These are phyloP conservation scores for Aspergillus cavernicola DNA, from an alignment of 495 filamentous ascomycete species.

Conservation along the genomic window DNA sequence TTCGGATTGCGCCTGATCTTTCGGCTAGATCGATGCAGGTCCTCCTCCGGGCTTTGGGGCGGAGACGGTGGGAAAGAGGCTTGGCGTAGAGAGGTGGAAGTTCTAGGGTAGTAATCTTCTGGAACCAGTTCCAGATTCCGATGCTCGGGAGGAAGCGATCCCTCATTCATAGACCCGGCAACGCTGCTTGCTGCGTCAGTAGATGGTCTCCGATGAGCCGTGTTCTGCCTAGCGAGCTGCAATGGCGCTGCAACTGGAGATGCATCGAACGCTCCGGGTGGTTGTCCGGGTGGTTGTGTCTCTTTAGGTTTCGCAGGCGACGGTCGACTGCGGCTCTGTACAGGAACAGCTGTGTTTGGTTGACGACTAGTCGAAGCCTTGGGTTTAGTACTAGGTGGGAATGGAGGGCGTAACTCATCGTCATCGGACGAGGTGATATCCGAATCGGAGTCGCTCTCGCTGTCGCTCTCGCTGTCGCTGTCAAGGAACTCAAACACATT, in stretches of 20 bases:
- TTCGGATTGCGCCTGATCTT: slow-evolving; percentile 26
- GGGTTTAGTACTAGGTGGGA: slow-evolving; percentile 4
- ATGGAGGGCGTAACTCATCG: slow-evolving; percentile 15
- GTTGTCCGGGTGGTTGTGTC: slow-evolving; percentile 19
- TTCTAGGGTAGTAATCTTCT: slow-evolving; percentile 30
- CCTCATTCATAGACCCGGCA: slow-evolving; percentile 8
- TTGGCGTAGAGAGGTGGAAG: slow-evolving; percentile 22
- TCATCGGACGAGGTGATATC: slow-evolving; percentile 21
- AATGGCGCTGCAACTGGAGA: slow-evolving; percentile 23
- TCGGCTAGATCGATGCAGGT: slow-evolving; percentile 24
- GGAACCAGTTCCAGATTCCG: slow-evolving; percentile 21
- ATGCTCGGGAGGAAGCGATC: slow-evolving; percentile 16
- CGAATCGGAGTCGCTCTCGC: slow-evolving; percentile 19
- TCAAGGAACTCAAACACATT: slow-evolving; percentile 46
- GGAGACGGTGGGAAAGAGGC: slow-evolving; percentile 35
- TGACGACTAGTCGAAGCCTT: slow-evolving; percentile 11
- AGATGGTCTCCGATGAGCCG: slow-evolving; percentile 19
- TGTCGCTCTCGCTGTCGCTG: slow-evolving; percentile 23
- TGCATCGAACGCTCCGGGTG: slow-evolving; percentile 21
- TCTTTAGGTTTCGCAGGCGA: slow-evolving; percentile 25
- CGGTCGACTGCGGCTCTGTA: slow-evolving; percentile 17
- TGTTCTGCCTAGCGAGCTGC: slow-evolving; percentile 25
- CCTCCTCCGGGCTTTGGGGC: slow-evolving; percentile 36
- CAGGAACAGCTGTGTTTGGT: slow-evolving; percentile 10
- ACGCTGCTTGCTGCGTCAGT: slow-evolving; percentile 15